phyloP scores from a whole-genome alignment of 1,284 basidiomycete genomes.

The Sutorius eximius region DNA sequence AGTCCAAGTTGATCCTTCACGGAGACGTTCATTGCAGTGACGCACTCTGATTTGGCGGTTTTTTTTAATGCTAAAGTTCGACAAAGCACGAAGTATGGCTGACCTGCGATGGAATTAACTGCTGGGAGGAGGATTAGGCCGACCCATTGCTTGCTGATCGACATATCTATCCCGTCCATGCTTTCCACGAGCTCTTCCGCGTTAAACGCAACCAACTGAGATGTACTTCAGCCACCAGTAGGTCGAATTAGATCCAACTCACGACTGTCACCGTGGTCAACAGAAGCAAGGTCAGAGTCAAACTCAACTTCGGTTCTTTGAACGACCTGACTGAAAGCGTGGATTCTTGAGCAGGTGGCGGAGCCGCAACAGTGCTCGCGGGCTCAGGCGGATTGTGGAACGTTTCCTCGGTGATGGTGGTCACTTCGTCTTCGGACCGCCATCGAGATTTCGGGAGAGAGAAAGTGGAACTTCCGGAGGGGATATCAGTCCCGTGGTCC shows the following conservation, averaged over 20 bases:
- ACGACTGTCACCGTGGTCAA: conserved; percentile 67
- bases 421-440: conserved; percentile 19
- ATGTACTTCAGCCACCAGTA: conserved; percentile 5
- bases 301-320: conserved; percentile 59
- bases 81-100: background rate
- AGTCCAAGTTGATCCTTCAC: conserved; percentile 79
- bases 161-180: conserved; percentile 59
- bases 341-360: conserved; percentile 21
- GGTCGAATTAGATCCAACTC: conserved; percentile 27
- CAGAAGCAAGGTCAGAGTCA: conserved; percentile 56
- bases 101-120: conserved; percentile 82
- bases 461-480: background rate
- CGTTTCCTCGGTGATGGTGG: conserved; percentile 5
- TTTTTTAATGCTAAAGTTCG: background rate
- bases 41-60: conserved; percentile 58
- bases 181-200: conserved; percentile 87
- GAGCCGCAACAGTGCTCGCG: conserved; percentile 25
- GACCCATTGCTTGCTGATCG: conserved; percentile 76
- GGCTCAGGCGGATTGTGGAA: conserved; percentile 13
- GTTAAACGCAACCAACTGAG: conserved; percentile 71
- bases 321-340: conserved; percentile 18
- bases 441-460: conserved; percentile 10
- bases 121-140: conserved; percentile 87
- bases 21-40: conserved; percentile 85
- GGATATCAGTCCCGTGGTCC: background rate